Percentiles rank a stretch among this genome's conserved stretches.
Evolutionary conservation across 805 yeast species (phyloP).

Genomic region (Schizosaccharomyces lindneri): DNA sequence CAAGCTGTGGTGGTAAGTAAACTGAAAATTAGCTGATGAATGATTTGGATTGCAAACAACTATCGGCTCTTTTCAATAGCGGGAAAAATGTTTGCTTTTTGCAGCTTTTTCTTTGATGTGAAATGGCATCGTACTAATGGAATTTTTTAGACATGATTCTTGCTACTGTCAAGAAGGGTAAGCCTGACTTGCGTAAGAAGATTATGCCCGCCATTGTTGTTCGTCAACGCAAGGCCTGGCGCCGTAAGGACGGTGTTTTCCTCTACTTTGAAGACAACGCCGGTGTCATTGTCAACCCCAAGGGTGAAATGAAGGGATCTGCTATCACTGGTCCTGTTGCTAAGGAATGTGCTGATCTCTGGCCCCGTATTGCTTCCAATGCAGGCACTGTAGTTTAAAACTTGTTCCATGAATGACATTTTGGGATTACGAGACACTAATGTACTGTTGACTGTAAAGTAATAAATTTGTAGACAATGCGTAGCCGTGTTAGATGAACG

Average conservation of each 20-base stretch:
- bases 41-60: too few relatives aligned
- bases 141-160: constrained; percentile 14
- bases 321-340: constrained; percentile 99
- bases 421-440: too few relatives aligned
- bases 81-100: too few relatives aligned
- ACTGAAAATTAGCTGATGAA: too few relatives aligned
- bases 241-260: constrained; percentile 99
- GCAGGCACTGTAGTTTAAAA: constrained; percentile 98
- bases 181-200: constrained; percentile 99
- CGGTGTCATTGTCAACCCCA: constrained; percentile 99
- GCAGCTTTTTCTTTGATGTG: neutral
- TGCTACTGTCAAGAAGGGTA: constrained; percentile 99
- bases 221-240: constrained; percentile 99
- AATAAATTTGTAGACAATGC: too few relatives aligned
- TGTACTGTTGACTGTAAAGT: too few relatives aligned
- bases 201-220: constrained; percentile 99
- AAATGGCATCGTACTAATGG: neutral
- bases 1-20: constrained; percentile 94
- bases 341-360: constrained; percentile 99
- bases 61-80: too few relatives aligned
- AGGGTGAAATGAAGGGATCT: constrained; percentile 99
- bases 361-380: constrained; percentile 99
- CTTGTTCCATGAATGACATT: neutral
- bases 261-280: constrained; percentile 99
- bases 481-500: too few relatives aligned